Evolutionary conservation across 31 red algal genomes (phyloP).

Genomic region (Bonnemaisonia californica): DNA sequence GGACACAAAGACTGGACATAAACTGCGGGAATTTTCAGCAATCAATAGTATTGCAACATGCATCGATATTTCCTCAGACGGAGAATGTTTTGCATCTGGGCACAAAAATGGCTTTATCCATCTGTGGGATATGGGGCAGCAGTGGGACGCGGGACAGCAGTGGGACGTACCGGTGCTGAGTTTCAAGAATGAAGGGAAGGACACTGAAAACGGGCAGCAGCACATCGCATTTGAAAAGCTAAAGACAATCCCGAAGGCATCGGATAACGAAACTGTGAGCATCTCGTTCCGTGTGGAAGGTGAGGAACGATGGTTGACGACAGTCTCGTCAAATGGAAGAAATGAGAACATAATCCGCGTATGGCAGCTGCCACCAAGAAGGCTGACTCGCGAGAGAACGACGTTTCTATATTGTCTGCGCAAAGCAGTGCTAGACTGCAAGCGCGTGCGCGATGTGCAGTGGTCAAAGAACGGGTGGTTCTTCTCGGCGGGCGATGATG

Average conservation of each 20-base stretch:
- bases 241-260: neutral
- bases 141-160: too few species aligned
- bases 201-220: constrained; percentile 22
- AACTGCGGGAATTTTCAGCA: constrained; percentile 4
- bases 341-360: constrained; percentile 20
- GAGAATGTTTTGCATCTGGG: constrained; percentile 48
- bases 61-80: constrained; percentile 34
- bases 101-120: constrained; percentile 63
- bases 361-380: constrained; percentile 33
- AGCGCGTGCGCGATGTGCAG: constrained; percentile 22
- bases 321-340: neutral
- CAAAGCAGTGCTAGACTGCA: constrained; percentile 28
- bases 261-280: constrained; percentile 22
- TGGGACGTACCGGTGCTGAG: constrained; percentile 33
- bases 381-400: neutral
- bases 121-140: constrained; percentile 28
- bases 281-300: constrained; percentile 39
- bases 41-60: constrained; percentile 45
- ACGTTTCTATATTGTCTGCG: constrained; percentile 35
- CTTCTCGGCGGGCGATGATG: constrained; percentile 43
- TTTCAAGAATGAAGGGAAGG: constrained; percentile 39
- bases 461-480: constrained; percentile 34
- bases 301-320: constrained; percentile 20
- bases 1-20: constrained; percentile 20
- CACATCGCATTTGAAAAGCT: constrained; percentile 24